Percentiles rank a stretch among this genome's conserved stretches.
phyloP scores from a whole-genome alignment of 1,139 yeast species.

The Yamadazyma songkhlaensis region DNA sequence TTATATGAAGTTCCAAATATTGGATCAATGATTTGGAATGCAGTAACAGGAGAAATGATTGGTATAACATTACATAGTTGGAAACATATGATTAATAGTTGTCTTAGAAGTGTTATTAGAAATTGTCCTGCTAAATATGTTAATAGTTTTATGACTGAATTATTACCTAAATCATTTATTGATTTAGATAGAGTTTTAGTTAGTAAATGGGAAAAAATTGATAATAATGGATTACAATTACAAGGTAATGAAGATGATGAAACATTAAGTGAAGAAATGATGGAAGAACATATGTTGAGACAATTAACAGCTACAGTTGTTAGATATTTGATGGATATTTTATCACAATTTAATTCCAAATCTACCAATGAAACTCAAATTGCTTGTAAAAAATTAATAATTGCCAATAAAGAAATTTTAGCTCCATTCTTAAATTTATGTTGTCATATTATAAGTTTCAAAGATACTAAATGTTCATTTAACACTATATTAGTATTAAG shows the following conservation, averaged over 20 bases:
- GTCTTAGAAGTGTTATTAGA: conserved; percentile 80
- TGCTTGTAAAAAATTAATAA: conserved; percentile 63
- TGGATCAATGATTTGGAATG: conserved; percentile 75
- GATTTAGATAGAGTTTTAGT: conserved; percentile 72
- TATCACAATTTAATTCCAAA: conserved; percentile 64
- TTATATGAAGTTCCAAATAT: conserved; percentile 83
- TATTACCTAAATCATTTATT: conserved; percentile 71
- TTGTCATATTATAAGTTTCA: conserved; percentile 74
- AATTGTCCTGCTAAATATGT: conserved; percentile 79
- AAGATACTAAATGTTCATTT: conserved; percentile 89
- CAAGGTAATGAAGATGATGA: conserved; percentile 75
- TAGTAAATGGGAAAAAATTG: conserved; percentile 72
- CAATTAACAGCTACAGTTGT: conserved; percentile 95
- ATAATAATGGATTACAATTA: conserved; percentile 65
- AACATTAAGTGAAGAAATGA: conserved; percentile 92
- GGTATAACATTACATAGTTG: conserved; percentile 95
- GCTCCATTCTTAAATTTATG: conserved; percentile 78
- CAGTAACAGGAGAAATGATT: conserved; percentile 78
- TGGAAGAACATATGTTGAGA: conserved; percentile 92
- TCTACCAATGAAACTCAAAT: conserved; percentile 55
- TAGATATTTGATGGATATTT: conserved; percentile 80
- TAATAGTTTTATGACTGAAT: conserved; percentile 66
- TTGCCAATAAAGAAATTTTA: conserved; percentile 62
- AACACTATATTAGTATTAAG: conserved; percentile 82
- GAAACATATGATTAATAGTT: conserved; percentile 93